A percentile compares a stretch with the other conserved stretches of the same genome.
phyloP scores from a whole-genome alignment of 2,329 filamentous ascomycete species.

The Teratosphaeria epicoccoides region DNA sequence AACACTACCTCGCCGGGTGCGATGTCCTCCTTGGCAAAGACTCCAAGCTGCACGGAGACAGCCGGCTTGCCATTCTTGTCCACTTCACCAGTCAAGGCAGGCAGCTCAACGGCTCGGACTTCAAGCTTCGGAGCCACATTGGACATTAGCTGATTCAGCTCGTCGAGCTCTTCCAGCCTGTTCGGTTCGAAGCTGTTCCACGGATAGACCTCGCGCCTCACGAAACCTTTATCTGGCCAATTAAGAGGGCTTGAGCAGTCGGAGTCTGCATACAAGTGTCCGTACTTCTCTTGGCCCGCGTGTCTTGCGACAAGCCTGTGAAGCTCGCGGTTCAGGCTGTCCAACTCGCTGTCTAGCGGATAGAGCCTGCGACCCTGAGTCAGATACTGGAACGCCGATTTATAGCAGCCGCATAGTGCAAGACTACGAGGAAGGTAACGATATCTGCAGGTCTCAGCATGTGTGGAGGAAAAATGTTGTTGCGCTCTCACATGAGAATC shows the following conservation, averaged over 20 bases:
- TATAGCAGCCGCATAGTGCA: conserved; percentile 50
- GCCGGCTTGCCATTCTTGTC: background rate
- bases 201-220: conserved; percentile 54
- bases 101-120: conserved; percentile 64
- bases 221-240: conserved; percentile 59
- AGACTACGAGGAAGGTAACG: conserved; percentile 40
- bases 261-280: background rate
- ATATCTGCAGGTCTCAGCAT: conserved; percentile 11
- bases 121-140: conserved; percentile 70
- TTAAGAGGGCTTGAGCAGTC: conserved; percentile 20
- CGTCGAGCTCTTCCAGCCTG: conserved; percentile 36
- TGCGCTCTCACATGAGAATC: conserved; percentile 12
- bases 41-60: conserved; percentile 55
- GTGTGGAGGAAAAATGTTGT: background rate
- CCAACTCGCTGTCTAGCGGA: conserved; percentile 46
- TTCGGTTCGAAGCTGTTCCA: conserved; percentile 54
- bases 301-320: conserved; percentile 10
- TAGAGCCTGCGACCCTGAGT: conserved; percentile 48
- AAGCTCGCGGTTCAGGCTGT: conserved; percentile 31
- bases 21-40: conserved; percentile 81
- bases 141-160: conserved; percentile 61
- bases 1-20: conserved; percentile 65
- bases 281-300: background rate
- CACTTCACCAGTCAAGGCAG: conserved; percentile 42
- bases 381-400: conserved; percentile 57